phyloP scores from a whole-genome alignment of 257 asterid species.

The Primulina tabacum region DNA sequence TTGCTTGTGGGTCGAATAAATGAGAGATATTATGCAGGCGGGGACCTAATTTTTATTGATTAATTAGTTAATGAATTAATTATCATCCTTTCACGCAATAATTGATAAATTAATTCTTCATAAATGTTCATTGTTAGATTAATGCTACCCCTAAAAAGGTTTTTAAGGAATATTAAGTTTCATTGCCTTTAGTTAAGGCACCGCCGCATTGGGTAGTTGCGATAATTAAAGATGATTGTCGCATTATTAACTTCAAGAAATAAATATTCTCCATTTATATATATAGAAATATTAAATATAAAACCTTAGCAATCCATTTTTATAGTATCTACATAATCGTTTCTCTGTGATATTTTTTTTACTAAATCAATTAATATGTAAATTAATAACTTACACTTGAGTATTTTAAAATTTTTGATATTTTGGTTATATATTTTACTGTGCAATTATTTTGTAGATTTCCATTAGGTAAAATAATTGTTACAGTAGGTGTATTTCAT shows the following conservation, averaged over 20 bases:
- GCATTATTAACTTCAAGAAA: background rate
- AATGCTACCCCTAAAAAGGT: background rate
- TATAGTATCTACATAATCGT: too few species aligned
- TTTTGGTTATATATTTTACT: too few species aligned
- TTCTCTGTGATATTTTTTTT: too few species aligned
- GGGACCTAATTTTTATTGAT: conserved; percentile 23
- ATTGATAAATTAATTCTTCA: background rate
- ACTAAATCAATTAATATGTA: too few species aligned
- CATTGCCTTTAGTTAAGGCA: background rate
- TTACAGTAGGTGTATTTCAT: too few species aligned
- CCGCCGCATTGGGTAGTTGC: conserved; percentile 10
- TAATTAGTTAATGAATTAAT: background rate
- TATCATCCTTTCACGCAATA: background rate
- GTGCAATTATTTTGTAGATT: too few species aligned
- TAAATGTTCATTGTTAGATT: background rate
- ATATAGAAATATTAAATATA: too few species aligned
- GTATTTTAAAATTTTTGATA: too few species aligned
- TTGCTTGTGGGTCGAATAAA: conserved; percentile 33
- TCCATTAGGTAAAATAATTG: too few species aligned
- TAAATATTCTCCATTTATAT: too few species aligned
- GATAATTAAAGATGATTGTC: background rate
- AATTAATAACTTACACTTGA: too few species aligned
- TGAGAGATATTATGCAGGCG: conserved; percentile 22
- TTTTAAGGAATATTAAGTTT: background rate
- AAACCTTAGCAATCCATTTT: too few species aligned